Conservation (phyloP, 83 land plant species). For the Larix sibirica region DNA sequence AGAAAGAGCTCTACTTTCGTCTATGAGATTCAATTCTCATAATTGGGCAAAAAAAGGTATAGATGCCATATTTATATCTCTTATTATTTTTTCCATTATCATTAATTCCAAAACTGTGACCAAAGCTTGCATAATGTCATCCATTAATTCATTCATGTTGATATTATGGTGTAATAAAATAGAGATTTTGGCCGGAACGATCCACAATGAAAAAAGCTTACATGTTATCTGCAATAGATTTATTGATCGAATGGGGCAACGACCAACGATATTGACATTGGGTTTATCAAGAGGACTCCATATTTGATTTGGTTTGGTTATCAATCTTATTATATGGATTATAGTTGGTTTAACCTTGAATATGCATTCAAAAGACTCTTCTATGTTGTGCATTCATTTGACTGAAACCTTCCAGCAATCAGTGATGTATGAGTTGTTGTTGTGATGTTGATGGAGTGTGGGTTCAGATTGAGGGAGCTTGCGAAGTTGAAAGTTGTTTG, state of each 20-base stretch:
- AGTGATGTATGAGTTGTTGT: too few species aligned
- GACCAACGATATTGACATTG: conserved; percentile 26
- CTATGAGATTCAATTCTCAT: conserved; percentile 29
- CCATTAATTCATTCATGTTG: too few species aligned
- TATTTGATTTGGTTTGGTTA: not conserved
- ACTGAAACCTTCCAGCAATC: too few species aligned
- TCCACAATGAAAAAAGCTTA: conserved; percentile 25
- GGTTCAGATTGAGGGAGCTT: too few species aligned
- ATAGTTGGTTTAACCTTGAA: too few species aligned
- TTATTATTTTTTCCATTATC: not conserved
- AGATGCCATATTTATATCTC: not conserved
- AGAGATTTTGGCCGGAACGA: conserved; percentile 37
- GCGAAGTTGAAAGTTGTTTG: too few species aligned
- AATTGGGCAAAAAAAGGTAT: conserved; percentile 33
- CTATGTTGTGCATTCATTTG: too few species aligned
- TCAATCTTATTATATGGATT: too few species aligned
- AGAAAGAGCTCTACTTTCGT: conserved; percentile 38
- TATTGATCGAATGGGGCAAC: conserved; percentile 25
- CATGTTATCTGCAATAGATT: conserved; percentile 30
- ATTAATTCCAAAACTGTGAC: too few species aligned
- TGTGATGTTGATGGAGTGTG: too few species aligned
- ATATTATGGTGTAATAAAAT: not conserved
- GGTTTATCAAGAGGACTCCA: not conserved
- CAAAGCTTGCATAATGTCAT: too few species aligned
- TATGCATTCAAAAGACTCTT: too few species aligned